Conservation (phyloP, 495 filamentous ascomycete genomes). For the Pyrenula aspistea region DNA sequence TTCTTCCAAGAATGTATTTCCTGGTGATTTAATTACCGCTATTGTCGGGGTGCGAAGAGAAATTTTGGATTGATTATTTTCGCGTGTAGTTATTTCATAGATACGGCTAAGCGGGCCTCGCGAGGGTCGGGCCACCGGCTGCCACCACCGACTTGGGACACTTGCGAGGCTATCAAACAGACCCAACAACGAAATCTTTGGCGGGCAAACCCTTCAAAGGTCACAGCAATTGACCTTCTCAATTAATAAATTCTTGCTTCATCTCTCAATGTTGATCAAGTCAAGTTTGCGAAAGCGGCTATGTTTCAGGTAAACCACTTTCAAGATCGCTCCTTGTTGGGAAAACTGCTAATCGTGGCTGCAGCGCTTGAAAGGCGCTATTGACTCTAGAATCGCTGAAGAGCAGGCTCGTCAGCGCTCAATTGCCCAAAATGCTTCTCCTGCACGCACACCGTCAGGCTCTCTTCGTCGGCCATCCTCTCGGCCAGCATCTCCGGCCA, state of each 20-base stretch:
- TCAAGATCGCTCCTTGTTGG: conserved; percentile 1
- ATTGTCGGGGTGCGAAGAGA: too few relatives aligned
- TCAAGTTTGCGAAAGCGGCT: background rate
- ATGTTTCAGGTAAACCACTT: conserved; percentile 36
- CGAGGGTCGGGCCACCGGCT: too few relatives aligned
- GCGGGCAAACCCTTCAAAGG: too few relatives aligned
- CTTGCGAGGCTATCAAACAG: too few relatives aligned
- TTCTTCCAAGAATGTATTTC: too few relatives aligned
- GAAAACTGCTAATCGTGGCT: conserved; percentile 5
- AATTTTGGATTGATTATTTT: too few relatives aligned
- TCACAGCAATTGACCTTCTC: background rate
- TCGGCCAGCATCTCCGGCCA: conserved; percentile 39
- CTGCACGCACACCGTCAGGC: conserved; percentile 20
- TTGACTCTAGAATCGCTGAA: conserved; percentile 77
- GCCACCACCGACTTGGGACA: too few relatives aligned
- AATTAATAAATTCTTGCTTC: background rate
- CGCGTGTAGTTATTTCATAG: too few relatives aligned
- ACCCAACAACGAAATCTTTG: too few relatives aligned
- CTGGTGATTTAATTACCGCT: too few relatives aligned
- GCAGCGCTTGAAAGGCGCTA: conserved; percentile 77
- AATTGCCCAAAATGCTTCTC: conserved; percentile 32
- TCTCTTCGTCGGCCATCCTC: conserved; percentile 37
- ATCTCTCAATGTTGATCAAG: background rate
- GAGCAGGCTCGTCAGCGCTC: conserved; percentile 70
- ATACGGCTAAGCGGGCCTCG: too few relatives aligned